Conservation (phyloP, 192 early-diverging fungal genomes). For the Geranomyces michiganensis region DNA sequence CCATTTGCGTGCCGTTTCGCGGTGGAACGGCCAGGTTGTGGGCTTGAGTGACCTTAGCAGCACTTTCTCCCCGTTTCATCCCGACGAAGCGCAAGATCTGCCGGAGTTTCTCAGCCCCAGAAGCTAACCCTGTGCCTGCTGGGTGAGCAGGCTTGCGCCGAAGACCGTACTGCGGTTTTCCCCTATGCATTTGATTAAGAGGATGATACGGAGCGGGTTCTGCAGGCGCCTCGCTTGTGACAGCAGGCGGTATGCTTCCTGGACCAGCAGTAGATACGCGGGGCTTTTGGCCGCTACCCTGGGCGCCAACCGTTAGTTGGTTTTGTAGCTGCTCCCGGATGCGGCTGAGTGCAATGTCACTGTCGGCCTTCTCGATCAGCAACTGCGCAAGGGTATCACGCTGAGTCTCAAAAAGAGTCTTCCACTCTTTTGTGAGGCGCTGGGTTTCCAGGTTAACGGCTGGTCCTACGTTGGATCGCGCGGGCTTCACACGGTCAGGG, state of each 20-base stretch:
- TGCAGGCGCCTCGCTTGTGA: not conserved
- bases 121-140: not conserved
- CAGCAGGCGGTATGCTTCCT: no score
- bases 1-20: no score
- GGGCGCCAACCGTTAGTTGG: not conserved
- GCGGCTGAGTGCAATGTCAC: constrained; percentile 10
- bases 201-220: constrained; percentile 3
- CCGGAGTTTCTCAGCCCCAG: not conserved
- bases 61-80: not conserved
- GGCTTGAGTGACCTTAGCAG: no score
- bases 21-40: no score
- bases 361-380: constrained; percentile 21
- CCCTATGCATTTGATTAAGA: not conserved
- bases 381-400: constrained; percentile 17
- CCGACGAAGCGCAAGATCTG: constrained; percentile 11
- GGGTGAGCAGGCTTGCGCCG: constrained; percentile 2
- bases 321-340: constrained; percentile 9
- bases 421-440: constrained; percentile 9
- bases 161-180: constrained; percentile 1
- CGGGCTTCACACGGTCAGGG: not conserved
- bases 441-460: no score
- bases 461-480: no score
- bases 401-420: constrained; percentile 7
- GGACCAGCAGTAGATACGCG: no score
- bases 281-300: no score